Conservation (phyloP, 305 asterid species). For the Salvia sclarea region DNA sequence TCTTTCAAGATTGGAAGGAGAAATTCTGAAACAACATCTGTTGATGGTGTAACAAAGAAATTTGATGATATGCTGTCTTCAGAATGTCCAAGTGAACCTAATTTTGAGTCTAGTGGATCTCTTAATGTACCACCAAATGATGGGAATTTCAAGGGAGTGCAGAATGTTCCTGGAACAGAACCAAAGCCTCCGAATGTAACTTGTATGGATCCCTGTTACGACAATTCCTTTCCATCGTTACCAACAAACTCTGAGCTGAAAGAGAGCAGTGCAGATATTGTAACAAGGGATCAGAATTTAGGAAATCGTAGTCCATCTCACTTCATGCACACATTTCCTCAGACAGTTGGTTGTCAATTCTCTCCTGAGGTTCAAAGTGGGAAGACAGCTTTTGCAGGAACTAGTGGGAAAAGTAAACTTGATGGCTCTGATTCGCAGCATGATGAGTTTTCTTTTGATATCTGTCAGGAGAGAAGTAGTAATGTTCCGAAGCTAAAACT, state of each 20-base stretch:
- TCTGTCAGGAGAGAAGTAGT: slow-evolving; percentile 43
- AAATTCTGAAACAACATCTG: slow-evolving; percentile 23
- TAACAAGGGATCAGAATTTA: slow-evolving; percentile 6
- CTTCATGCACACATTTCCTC: slow-evolving; percentile 24
- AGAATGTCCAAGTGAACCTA: slow-evolving; percentile 19
- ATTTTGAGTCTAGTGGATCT: slow-evolving; percentile 13
- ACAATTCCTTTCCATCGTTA: slow-evolving; percentile 9
- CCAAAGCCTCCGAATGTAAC: slow-evolving; percentile 24
- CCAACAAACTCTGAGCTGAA: slow-evolving; percentile 24
- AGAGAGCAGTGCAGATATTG: slow-evolving; percentile 21
- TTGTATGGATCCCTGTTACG: slow-evolving; percentile 4
- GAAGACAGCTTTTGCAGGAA: slow-evolving; percentile 29
- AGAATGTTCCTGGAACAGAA: slow-evolving; percentile 25
- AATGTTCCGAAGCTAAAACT: slow-evolving; percentile 38
- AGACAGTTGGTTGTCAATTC: slow-evolving; percentile 19
- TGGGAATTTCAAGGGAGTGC: slow-evolving; percentile 12
- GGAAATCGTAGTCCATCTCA: slow-evolving; percentile 19
- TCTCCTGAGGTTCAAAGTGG: slow-evolving; percentile 33
- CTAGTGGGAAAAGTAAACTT: slow-evolving; percentile 27
- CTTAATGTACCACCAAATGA: slow-evolving; percentile 24
- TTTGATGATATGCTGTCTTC: slow-evolving; percentile 15
- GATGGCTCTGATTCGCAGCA: slow-evolving; percentile 31
- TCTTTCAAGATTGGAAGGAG: slow-evolving; percentile 15
- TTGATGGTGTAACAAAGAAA: slow-evolving; percentile 36
- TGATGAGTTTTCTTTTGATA: slow-evolving; percentile 46